Base-by-base conservation (phyloP, 225 moss, liverwort and hornwort genomes). In the Lunularia cruciata region DNA sequence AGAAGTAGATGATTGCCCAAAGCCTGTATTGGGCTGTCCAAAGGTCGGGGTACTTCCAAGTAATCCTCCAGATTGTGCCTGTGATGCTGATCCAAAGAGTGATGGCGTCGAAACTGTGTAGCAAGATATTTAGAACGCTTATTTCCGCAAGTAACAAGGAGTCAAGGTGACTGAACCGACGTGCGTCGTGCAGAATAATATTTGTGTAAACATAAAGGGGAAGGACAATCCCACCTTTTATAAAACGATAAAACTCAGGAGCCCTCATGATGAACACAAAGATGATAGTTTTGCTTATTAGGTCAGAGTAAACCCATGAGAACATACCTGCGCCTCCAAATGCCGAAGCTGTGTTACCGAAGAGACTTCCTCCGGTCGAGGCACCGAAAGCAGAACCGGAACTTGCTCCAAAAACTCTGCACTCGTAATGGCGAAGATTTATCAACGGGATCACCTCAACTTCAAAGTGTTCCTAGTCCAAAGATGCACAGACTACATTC, bases 21-120 rank as follows among this genome's bases (percentile, higher is more conserved):
- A 67, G 2, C 48, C 49, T 47, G 49, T 5, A 30, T 3, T 20
- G 16, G 48, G 66, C 30, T 67, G 66, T 1, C 66, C 66, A 23
- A 67, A 67, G n/a, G 32, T 13, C 11, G 66, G 49, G 27, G 66
- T 51, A 63, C 53, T 66, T 38, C 75, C 75, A 22, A 60, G n/a
- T 23, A 67, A n/a, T 10, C 74, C 70, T 48, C 74, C 67, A 60
- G 57, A 13, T 67, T 80, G 72, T 42, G 65, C 65, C 56, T 54
- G 49, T 45, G 82, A 47, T 45, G 71, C 31, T 39, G 81, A 67
- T 6, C 82, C 82, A 49, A 82, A 74, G 20, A 81, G 57, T 8
- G 81, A 72, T 77, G 78, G 67, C 46, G 83, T 77, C 16, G 76
- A 58, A 37, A 45, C 76, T 75, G 69, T 23, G 16, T 5, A 10